These are phyloP conservation scores for Eleusine coracana DNA, from an alignment of 176 grass and related monocot genomes.

Conservation along the genomic window DNA sequence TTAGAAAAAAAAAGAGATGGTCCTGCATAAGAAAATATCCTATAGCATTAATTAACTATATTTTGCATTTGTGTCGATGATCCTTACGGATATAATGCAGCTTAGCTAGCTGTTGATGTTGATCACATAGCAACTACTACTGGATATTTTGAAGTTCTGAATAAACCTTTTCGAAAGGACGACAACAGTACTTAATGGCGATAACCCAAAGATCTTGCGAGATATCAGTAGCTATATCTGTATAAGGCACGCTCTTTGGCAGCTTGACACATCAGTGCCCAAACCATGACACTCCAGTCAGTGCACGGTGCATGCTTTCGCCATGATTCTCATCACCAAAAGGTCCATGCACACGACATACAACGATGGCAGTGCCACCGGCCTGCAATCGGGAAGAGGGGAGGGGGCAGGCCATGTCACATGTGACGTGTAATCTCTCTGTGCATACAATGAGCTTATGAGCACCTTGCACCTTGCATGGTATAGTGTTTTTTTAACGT, in stretches of 20 bases:
- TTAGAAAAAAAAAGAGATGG: no score
- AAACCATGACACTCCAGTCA: conserved; percentile 34
- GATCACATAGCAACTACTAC: not conserved
- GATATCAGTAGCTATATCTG: not conserved
- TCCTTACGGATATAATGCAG: no score
- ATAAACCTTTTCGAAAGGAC: conserved; percentile 8
- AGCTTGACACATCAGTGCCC: not conserved
- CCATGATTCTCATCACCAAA: conserved; percentile 5
- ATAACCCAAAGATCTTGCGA: conserved; percentile 11
- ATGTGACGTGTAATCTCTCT: not conserved
- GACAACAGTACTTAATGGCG: not conserved
- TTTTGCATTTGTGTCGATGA: no score
- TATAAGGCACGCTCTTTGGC: not conserved
- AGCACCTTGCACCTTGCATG: not conserved
- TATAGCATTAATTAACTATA: no score
- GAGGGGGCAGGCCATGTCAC: not conserved
- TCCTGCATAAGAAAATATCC: no score
- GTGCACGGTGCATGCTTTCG: not conserved
- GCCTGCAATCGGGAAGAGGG: not conserved
- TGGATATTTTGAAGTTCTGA: not conserved
- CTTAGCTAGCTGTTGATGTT: no score
- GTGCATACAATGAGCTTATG: not conserved
- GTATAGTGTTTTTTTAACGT: not conserved
- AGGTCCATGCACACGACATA: not conserved
- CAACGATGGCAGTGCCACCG: not conserved